A percentile compares a stretch with the other conserved stretches of the same genome.
Conservation (phyloP, 441 rosid genomes). For the Populus hybrid region DNA sequence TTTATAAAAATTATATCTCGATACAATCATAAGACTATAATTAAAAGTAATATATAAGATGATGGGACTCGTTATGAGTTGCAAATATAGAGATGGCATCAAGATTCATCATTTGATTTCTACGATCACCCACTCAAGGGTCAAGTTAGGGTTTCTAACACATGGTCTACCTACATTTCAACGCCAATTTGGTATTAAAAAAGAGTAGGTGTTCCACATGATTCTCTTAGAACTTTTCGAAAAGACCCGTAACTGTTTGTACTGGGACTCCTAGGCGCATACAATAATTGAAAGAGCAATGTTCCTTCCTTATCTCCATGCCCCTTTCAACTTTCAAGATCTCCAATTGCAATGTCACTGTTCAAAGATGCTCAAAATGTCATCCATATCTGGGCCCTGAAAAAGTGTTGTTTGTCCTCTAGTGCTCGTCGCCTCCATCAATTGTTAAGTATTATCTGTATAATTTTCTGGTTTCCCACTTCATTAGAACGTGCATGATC, state of each 20-base stretch:
- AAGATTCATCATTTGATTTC: too few species aligned
- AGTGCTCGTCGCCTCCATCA: neutral
- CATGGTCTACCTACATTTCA: neutral
- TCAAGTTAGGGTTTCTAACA: too few species aligned
- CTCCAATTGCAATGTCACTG: slow-evolving; percentile 2
- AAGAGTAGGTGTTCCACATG: neutral
- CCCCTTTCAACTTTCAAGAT: neutral
- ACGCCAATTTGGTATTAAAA: too few species aligned
- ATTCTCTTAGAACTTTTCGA: neutral
- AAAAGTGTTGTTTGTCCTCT: slow-evolving; percentile 23
- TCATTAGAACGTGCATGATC: neutral
- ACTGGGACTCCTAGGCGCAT: neutral
- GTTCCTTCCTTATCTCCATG: slow-evolving; percentile 1
- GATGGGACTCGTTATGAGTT: neutral
- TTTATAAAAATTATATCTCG: too few species aligned
- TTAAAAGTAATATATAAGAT: too few species aligned
- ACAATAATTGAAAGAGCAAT: neutral
- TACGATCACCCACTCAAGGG: neutral
- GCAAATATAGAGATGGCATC: neutral
- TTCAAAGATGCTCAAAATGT: neutral
- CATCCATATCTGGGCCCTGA: neutral
- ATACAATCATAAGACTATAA: too few species aligned
- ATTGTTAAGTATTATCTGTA: neutral
- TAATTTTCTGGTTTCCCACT: neutral
- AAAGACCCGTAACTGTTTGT: slow-evolving; percentile 1